Base-by-base conservation (phyloP, 2,329 filamentous ascomycete species). In the Aspergillus sp. region DNA sequence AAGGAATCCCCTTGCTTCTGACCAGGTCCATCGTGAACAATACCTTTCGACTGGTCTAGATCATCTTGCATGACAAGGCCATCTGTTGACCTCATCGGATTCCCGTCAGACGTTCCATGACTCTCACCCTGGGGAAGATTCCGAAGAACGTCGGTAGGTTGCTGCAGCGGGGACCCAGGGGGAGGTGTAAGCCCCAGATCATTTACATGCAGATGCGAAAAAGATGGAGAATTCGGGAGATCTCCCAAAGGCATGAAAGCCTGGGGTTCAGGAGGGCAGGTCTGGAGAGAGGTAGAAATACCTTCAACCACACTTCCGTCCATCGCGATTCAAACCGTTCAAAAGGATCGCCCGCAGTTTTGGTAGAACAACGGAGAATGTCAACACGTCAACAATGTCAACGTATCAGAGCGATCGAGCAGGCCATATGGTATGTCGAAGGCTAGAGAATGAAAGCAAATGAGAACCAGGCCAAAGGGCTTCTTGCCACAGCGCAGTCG, bases 151-250 rank as follows among this genome's bases (percentile, higher is more conserved):
- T 64, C 58, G 50, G 58, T 45, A 49, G 52, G 49, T 53, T 63
- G 63, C 64, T 67, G 68, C 60, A 65, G 67, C 67, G 74, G 72
- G 29, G 70, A 73, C 62, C 72, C 72, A 67, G 75, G 74, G 73
- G 71, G 65, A 69, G 71, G 75, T 77, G 76, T 77, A 76, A 78
- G 75, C 74, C 75, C 76, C 72, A 74, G 73, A 73, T 74, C 72
- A 68, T 70, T 68, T 59, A 64, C 61, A 67, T 67, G 62, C 64
- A 69, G 65, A 67, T 62, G 60, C 67, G 64, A 53, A 51, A 58
- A 53, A 52, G 52, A 64, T 52, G 57, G 58, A 57, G 65, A 55
- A 58, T 62, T 56, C 56, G 65, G 61, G 59, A 61, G 42, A 64
- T 59, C 64, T 63, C 66, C 68, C 65, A 60, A 61, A 54, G 61